Evolutionary conservation across 1,284 basidiomycete species (phyloP).

Genomic region (Apiotrichum laibachii): DNA sequence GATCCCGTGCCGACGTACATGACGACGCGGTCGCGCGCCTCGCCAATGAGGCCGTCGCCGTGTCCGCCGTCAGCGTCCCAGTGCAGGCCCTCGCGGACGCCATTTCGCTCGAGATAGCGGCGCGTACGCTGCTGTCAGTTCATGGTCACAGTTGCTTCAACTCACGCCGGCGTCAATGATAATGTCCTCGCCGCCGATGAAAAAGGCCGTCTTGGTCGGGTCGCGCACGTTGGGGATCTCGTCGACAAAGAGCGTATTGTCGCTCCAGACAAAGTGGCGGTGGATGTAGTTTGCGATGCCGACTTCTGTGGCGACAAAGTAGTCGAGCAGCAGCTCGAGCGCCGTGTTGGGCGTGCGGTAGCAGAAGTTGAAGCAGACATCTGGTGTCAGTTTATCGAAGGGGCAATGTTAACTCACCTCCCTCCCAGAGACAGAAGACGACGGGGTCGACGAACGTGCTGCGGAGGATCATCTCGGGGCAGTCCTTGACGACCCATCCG

Average conservation of each 20-base stretch:
- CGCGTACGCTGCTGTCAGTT: slow-evolving; percentile 61
- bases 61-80: slow-evolving; percentile 68
- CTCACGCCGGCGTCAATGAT: slow-evolving; percentile 70
- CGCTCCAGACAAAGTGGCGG: slow-evolving; percentile 65
- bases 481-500: slow-evolving; percentile 65
- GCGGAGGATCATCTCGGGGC: slow-evolving; percentile 65
- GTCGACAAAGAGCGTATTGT: slow-evolving; percentile 84
- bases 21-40: slow-evolving; percentile 61
- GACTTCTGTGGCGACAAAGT: slow-evolving; percentile 79
- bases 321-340: slow-evolving; percentile 73
- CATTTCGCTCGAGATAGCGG: slow-evolving; percentile 67
- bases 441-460: slow-evolving; percentile 84
- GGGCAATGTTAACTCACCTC: slow-evolving; percentile 55
- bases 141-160: neutral
- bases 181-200: slow-evolving; percentile 74
- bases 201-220: slow-evolving; percentile 58
- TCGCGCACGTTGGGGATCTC: slow-evolving; percentile 73
- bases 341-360: slow-evolving; percentile 66
- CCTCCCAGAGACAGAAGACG: slow-evolving; percentile 83
- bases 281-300: slow-evolving; percentile 81
- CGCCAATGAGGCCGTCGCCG: slow-evolving; percentile 66
- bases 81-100: slow-evolving; percentile 66
- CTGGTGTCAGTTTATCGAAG: slow-evolving; percentile 46
- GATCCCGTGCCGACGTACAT: slow-evolving; percentile 59
- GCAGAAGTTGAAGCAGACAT: slow-evolving; percentile 83